phyloP scores from a whole-genome alignment of 1,284 basidiomycete genomes.

The Leccinum cinnamomeum region DNA sequence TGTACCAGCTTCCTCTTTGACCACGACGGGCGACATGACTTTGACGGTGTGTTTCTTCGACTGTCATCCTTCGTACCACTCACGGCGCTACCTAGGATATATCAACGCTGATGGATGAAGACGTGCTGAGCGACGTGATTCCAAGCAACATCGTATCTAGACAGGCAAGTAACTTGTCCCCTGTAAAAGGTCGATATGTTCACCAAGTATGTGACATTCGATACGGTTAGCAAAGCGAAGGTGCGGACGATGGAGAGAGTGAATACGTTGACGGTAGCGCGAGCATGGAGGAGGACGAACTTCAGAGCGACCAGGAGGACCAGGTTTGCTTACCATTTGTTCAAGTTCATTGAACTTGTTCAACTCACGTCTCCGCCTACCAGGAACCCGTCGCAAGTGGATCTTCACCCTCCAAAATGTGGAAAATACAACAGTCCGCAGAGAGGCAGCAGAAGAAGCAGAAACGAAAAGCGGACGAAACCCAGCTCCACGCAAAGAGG shows the following conservation, averaged over 20 bases:
- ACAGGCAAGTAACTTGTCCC: slow-evolving; percentile 48
- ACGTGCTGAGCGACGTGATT: slow-evolving; percentile 77
- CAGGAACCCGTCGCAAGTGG: slow-evolving; percentile 30
- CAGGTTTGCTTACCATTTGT: slow-evolving; percentile 32
- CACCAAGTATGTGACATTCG: slow-evolving; percentile 9
- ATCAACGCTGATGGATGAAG: slow-evolving; percentile 54
- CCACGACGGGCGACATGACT: slow-evolving; percentile 20
- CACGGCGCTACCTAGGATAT: slow-evolving; percentile 15
- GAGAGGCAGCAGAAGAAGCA: slow-evolving; percentile 55
- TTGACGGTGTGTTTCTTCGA: slow-evolving; percentile 20
- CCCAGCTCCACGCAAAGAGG: slow-evolving; percentile 63
- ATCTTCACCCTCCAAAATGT: slow-evolving; percentile 42
- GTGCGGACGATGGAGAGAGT: slow-evolving; percentile 61
- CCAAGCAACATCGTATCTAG: slow-evolving; percentile 82
- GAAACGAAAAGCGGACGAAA: slow-evolving; percentile 68
- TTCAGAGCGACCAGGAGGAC: slow-evolving; percentile 59
- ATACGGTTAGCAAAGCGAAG: slow-evolving; percentile 60
- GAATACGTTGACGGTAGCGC: slow-evolving; percentile 55
- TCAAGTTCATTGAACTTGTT: slow-evolving; percentile 8
- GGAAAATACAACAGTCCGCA: slow-evolving; percentile 41
- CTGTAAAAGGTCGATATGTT: slow-evolving; percentile 6
- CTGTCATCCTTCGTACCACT: neutral
- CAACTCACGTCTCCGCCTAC: slow-evolving; percentile 12
- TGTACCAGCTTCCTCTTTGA: slow-evolving; percentile 18
- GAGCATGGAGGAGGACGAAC: slow-evolving; percentile 59